phyloP scores from a whole-genome alignment of 768 basidiomycete genomes.

The Gautieria morchelliformis region DNA sequence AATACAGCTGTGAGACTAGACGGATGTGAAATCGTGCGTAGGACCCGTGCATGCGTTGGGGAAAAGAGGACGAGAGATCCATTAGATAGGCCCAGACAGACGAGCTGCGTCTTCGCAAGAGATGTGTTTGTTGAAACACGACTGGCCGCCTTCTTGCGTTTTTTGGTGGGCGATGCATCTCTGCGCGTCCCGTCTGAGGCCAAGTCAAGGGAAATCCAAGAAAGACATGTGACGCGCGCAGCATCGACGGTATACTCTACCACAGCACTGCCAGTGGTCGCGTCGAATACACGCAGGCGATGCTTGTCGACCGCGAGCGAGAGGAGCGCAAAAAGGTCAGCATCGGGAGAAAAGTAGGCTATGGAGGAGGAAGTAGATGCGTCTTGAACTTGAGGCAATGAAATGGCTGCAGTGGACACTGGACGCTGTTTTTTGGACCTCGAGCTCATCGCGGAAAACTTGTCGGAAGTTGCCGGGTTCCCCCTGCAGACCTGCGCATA shows the following conservation, averaged over 20 bases:
- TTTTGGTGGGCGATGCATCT: constrained; percentile 35
- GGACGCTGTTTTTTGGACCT: constrained; percentile 26
- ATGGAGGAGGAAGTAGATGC: constrained; percentile 31
- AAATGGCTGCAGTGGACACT: constrained; percentile 42
- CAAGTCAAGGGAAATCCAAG: constrained; percentile 37
- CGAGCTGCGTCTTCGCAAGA: constrained; percentile 28
- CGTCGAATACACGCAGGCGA: constrained; percentile 55
- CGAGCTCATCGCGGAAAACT: constrained; percentile 2
- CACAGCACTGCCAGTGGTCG: constrained; percentile 40
- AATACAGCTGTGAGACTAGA: constrained; percentile 45
- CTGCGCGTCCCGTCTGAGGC: constrained; percentile 32
- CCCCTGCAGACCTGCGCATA: background rate
- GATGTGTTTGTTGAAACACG: constrained; percentile 16
- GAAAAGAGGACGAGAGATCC: constrained; percentile 55
- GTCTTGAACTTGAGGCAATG: constrained; percentile 45
- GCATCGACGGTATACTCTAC: constrained; percentile 50
- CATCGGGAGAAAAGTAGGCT: constrained; percentile 52
- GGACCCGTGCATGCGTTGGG: constrained; percentile 44
- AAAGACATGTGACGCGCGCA: constrained; percentile 43
- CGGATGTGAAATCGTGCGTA: constrained; percentile 46
- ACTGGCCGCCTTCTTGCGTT: constrained; percentile 26
- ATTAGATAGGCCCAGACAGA: constrained; percentile 52
- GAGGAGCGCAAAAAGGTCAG: constrained; percentile 47
- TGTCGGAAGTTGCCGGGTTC: background rate
- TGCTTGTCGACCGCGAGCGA: constrained; percentile 66